Percentiles rank a stretch among this genome's conserved stretches.
These are phyloP conservation scores for Penicillium canariense DNA, from an alignment of 495 filamentous ascomycete species.

Conservation along the genomic window DNA sequence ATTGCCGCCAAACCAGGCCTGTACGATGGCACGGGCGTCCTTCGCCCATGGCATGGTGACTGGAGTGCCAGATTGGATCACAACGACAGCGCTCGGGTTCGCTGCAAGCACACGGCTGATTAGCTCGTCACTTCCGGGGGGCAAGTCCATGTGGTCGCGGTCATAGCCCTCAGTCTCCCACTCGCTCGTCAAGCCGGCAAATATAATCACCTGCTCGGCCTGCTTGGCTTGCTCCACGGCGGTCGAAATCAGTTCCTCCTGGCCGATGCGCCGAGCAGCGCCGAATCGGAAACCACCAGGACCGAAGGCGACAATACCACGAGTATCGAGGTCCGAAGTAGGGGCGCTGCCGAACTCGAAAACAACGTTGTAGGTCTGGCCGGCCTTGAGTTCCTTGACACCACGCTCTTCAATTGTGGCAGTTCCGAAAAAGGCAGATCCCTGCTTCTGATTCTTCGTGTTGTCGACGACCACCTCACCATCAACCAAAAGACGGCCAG, in stretches of 20 bases:
- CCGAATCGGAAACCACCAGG: slow-evolving; percentile 73
- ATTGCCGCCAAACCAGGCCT: slow-evolving; percentile 67
- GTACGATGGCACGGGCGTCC: slow-evolving; percentile 60
- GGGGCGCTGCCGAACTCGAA: slow-evolving; percentile 58
- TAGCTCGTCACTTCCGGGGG: slow-evolving; percentile 66
- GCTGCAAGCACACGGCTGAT: slow-evolving; percentile 62
- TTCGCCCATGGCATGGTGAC: slow-evolving; percentile 78
- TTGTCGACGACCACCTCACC: slow-evolving; percentile 67
- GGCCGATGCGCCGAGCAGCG: slow-evolving; percentile 36
- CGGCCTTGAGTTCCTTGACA: slow-evolving; percentile 49
- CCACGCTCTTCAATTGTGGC: slow-evolving; percentile 58
- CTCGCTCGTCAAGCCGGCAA: slow-evolving; percentile 73
- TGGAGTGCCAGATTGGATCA: slow-evolving; percentile 78
- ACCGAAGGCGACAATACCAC: slow-evolving; percentile 48
- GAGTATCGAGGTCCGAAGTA: slow-evolving; percentile 51
- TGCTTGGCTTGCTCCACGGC: slow-evolving; percentile 59
- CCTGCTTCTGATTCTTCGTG: slow-evolving; percentile 49
- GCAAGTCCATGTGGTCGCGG: slow-evolving; percentile 69
- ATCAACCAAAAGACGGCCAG: slow-evolving; percentile 64
- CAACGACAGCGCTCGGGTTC: slow-evolving; percentile 69
- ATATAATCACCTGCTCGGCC: slow-evolving; percentile 69
- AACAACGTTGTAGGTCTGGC: slow-evolving; percentile 52
- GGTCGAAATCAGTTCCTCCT: slow-evolving; percentile 30
- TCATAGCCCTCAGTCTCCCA: slow-evolving; percentile 87
- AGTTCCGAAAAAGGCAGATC: slow-evolving; percentile 54